These are phyloP conservation scores for Aspergillus puulaauensis DNA, from an alignment of 2,329 filamentous ascomycete species.

Conservation along the genomic window DNA sequence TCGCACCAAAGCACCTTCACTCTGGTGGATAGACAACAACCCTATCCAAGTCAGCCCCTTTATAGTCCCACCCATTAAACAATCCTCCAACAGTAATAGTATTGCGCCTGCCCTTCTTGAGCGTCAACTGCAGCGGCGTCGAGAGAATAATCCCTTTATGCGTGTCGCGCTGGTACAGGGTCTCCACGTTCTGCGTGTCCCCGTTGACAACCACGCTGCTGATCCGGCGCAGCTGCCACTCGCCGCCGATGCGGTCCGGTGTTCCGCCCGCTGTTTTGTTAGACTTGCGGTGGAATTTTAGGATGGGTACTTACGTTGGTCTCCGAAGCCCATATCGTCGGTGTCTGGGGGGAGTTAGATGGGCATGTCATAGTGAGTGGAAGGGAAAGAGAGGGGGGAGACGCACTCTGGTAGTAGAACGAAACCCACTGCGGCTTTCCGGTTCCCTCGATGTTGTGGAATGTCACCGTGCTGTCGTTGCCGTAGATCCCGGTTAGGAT, in stretches of 20 bases:
- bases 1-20: neutral
- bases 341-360: slow-evolving; percentile 16
- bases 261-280: slow-evolving; percentile 46
- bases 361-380: neutral
- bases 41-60: slow-evolving; percentile 59
- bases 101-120: slow-evolving; percentile 53
- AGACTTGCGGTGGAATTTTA: neutral
- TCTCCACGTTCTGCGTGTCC: slow-evolving; percentile 49
- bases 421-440: slow-evolving; percentile 58
- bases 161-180: slow-evolving; percentile 55
- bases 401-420: slow-evolving; percentile 55
- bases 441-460: slow-evolving; percentile 49
- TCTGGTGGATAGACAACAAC: slow-evolving; percentile 62
- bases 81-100: slow-evolving; percentile 60
- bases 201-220: slow-evolving; percentile 61
- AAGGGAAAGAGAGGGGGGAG: neutral
- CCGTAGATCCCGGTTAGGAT: slow-evolving; percentile 56
- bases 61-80: slow-evolving; percentile 56
- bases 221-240: slow-evolving; percentile 61
- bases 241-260: slow-evolving; percentile 60
- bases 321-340: slow-evolving; percentile 27
- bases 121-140: slow-evolving; percentile 54
- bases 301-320: slow-evolving; percentile 19
- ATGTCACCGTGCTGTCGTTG: slow-evolving; percentile 56
- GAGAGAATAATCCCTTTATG: slow-evolving; percentile 62